Percentiles rank a stretch among this genome's conserved stretches.
Conservation (phyloP, 2,329 filamentous ascomycete genomes). For the Domatiomyces catenatus region DNA sequence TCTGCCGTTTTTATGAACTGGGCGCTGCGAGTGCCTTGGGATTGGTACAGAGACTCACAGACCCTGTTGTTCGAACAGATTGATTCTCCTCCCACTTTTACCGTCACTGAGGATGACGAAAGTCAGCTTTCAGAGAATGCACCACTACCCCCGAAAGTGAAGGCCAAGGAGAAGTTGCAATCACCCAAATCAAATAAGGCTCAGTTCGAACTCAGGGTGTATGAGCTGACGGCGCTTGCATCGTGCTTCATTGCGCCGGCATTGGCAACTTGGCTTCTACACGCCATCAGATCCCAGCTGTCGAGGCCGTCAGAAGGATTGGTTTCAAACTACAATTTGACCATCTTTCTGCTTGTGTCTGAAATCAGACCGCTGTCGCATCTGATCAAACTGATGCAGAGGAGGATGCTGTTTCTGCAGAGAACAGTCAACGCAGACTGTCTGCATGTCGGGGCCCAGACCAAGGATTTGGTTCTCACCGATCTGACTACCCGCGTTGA, state of each 20-base stretch:
- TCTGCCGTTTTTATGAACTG: constrained; percentile 81
- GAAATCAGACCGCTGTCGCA: constrained; percentile 74
- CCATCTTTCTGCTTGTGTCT: constrained; percentile 73
- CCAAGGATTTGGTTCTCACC: neutral
- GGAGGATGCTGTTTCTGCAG: constrained; percentile 68
- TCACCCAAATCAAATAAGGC: constrained; percentile 23
- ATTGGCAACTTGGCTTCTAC: constrained; percentile 67
- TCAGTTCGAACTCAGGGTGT: constrained; percentile 50
- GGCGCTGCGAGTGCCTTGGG: constrained; percentile 81
- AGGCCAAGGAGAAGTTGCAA: constrained; percentile 1
- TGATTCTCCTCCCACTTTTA: constrained; percentile 15
- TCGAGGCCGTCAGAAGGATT: constrained; percentile 72
- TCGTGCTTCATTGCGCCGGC: constrained; percentile 68
- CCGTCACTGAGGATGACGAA: constrained; percentile 20
- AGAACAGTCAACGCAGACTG: constrained; percentile 41
- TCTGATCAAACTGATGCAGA: constrained; percentile 62
- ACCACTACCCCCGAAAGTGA: neutral
- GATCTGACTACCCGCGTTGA: constrained; percentile 53
- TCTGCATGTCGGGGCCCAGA: constrained; percentile 8
- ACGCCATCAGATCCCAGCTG: constrained; percentile 64
- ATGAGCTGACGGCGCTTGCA: constrained; percentile 59
- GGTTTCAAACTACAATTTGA: constrained; percentile 84
- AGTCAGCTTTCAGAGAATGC: constrained; percentile 1
- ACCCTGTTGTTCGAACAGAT: constrained; percentile 42
- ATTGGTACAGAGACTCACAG: constrained; percentile 61